Base-by-base conservation (phyloP, 257 asterid species). In the Gynochthodes officinalis region DNA sequence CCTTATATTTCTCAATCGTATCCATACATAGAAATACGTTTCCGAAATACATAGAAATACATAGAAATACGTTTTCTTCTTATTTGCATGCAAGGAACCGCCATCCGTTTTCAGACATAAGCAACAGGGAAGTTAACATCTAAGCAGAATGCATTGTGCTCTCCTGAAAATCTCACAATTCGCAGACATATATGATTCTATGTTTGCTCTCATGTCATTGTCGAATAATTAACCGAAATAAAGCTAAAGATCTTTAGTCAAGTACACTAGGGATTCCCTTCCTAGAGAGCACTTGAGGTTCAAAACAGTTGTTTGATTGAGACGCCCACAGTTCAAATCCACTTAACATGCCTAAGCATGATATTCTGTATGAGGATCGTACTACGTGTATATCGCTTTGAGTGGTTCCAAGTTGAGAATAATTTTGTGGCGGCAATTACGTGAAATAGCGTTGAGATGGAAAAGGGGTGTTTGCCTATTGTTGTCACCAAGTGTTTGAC, bases 401-500 rank as follows among this genome's bases (percentile, higher is more conserved):
- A n/a, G n/a, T n/a, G n/a, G n/a, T n/a, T n/a, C n/a, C n/a, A n/a
- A n/a, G n/a, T n/a, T n/a, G n/a, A n/a, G n/a, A n/a, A n/a, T n/a
- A n/a, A n/a, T n/a, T n/a, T n/a, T n/a, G n/a, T n/a, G n/a, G n/a
- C n/a, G n/a, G n/a, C n/a, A n/a, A n/a, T n/a, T n/a, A n/a, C n/a
- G n/a, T 16, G 6, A 57, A 14, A 59, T 19, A 59, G 64, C 5
- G 19, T 0, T 5, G 49, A 14, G 4, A 11, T 33, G 40, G 28
- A 63, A 23, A 49, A 4, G 28, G 43, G 42, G 61, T 11, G 54
- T 53, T 59, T 0, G 52, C 1, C 4, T 12, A 12, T 12, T 3
- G 4, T 50, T 73, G 71, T 49, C 71, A 39, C 37, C 46, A 19
- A 50, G 72, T 40, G 77, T 63, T 64, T 52, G 65, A 37, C 72